Base-by-base conservation (phyloP, 192 early-diverging fungal species). In the Powellomyces hirtus region DNA sequence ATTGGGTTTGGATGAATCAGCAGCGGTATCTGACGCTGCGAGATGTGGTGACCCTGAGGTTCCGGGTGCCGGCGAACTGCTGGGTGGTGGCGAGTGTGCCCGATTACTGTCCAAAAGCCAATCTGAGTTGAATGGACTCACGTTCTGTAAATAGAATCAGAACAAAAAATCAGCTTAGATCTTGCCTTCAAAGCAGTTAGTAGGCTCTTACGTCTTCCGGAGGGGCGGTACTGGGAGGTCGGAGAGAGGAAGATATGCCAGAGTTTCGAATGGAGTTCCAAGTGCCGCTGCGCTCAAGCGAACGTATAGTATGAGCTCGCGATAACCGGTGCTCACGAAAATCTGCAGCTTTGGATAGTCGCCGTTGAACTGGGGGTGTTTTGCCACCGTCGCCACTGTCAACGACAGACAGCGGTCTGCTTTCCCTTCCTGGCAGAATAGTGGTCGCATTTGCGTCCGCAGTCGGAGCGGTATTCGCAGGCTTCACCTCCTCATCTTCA, bases 271-370 rank as follows among this genome's bases (percentile, higher is more conserved):
- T 27, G 22, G 45, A 45, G 33, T 45, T 64, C 62, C 62, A 35
- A 20, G 31, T 45, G 3, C 37, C 33, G 24, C 38, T 35, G 18
- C 52, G 36, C 16, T 57, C 18, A 57, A 67, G 34, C 3, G 52
- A 57, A 14, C 65, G 65, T 29, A 67, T 67, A 57, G 52, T 52
- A 0, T 40, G 65, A 0, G 65, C 34, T 26, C 65, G 65, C 11
- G 65, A 67, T 16, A 67, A 36, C 11, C 65, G 27, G 29, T 67
- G 49, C n/a, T 67, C 65, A 16, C 65, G 50, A 57, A 67, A 67
- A 34, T 67, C 65, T 8, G 10, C 33, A 7, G 46, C 27, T 13
- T 26, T 64, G 2, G 46, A 24, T 24, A n/a, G n/a, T n/a, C n/a
- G n/a, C n/a, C n/a, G n/a, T n/a, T n/a, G n/a, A n/a, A n/a, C n/a